Base-by-base conservation (phyloP, 768 basidiomycete genomes). In the Termitomyces sp. region DNA sequence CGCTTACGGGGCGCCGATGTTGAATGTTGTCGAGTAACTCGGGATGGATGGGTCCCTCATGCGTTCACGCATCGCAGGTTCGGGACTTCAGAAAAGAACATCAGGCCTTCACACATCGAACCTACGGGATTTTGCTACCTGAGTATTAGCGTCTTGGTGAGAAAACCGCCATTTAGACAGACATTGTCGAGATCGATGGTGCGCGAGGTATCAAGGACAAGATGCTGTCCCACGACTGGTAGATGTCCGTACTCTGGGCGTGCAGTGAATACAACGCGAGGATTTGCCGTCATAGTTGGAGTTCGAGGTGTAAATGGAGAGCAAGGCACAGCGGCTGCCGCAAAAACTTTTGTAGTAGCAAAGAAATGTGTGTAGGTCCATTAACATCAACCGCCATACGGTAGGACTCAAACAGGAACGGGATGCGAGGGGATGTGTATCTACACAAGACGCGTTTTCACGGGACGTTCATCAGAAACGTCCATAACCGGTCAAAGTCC, bases 161-260 rank as follows among this genome's bases (percentile, higher is more conserved):
- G 57, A 35, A 68, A 68, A 0, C 68, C 68, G 13, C 68, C 68
- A 4, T 67, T 66, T 16, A 69, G 65, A 40, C 59, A 51, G 13
- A 65, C 67, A 33, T 52, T 64, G 6, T 69, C 62, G 20, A 67
- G 59, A 53, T 69, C 68, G 40, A 69, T 68, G 33, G 64, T 63
- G 42, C 45, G 61, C 24, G 67, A 57, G 13, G 57, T 32, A 44
- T 68, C 65, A 7, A 64, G n/a, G 5, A 38, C n/a, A 22, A 64
- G 8, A 28, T 64, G 63, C n/a, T 59, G 24, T 7, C 60, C 63
- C n/a, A 64, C 54, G 28, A 53, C 16, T 32, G 63, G 63, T 4
- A 64, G 49, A 15, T 58, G 35, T 20, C 60, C 63, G 20, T 24
- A 12, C 16, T 12, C 60, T 7, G 60, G 57, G 18, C 57, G 53